phyloP scores from a whole-genome alignment of 169 alveolate genomes.

The Plasmodium gaboni region DNA sequence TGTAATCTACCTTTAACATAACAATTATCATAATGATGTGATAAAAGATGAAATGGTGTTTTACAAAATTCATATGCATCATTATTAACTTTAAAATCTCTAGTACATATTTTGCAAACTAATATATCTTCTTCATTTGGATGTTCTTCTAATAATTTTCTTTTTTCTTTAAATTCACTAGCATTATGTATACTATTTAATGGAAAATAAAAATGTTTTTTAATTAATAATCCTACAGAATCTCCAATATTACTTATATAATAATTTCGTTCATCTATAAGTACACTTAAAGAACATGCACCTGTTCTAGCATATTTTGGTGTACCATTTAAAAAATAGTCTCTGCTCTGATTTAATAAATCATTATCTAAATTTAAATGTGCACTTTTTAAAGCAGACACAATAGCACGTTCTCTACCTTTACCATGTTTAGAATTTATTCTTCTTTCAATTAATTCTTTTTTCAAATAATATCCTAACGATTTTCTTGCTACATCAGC shows the following conservation, averaged over 20 bases:
- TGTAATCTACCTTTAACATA: conserved; percentile 86
- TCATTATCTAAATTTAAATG: conserved; percentile 35
- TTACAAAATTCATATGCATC: not conserved
- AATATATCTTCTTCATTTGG: conserved; percentile 82
- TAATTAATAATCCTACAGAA: conserved; percentile 34
- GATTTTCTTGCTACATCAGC: conserved; percentile 51
- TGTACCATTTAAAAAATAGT: conserved; percentile 14
- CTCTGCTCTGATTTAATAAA: conserved; percentile 8
- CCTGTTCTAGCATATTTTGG: conserved; percentile 18
- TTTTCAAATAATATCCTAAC: conserved; percentile 51
- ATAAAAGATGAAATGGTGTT: not conserved
- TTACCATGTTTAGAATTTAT: not conserved
- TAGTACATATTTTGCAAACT: conserved; percentile 15
- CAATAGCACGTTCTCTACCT: conserved; percentile 16
- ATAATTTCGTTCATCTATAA: conserved; percentile 39
- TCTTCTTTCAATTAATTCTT: conserved; percentile 33
- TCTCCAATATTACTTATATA: conserved; percentile 68
- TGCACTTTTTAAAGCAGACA: conserved; percentile 36
- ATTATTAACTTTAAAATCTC: not conserved
- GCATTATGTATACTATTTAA: conserved; percentile 80
- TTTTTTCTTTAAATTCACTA: conserved; percentile 74
- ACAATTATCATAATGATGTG: conserved; percentile 7
- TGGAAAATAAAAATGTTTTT: not conserved
- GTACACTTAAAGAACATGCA: conserved; percentile 51
- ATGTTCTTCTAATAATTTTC: conserved; percentile 77